phyloP scores from a whole-genome alignment of 306 rosid genomes.

The Oemleria cerasiformis region DNA sequence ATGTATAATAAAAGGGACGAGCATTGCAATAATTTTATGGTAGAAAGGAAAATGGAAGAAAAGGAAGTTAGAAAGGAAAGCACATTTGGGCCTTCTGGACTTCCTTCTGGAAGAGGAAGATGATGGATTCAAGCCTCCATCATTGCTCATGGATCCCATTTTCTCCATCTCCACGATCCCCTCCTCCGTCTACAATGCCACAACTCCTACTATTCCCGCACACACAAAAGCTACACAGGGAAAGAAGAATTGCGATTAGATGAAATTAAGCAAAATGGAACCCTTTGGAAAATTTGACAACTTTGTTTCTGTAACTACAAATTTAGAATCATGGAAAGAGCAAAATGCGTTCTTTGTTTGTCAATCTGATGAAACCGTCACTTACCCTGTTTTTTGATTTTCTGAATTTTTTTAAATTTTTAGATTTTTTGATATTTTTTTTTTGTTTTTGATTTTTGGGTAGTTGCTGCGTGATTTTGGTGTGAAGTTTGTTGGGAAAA shows the following conservation, averaged over 20 bases:
- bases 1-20: background rate
- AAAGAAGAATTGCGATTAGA: background rate
- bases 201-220: background rate
- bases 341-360: background rate
- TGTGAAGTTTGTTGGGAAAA: background rate
- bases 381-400: background rate
- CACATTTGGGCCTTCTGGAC: slow-evolving; percentile 39
- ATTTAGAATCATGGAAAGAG: slow-evolving; percentile 1
- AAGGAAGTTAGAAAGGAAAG: background rate
- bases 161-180: slow-evolving; percentile 7
- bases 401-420: too few species aligned
- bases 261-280: background rate
- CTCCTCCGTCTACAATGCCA: slow-evolving; percentile 2
- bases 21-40: background rate
- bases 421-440: background rate
- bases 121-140: background rate
- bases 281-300: background rate
- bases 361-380: background rate
- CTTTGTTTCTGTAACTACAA: background rate
- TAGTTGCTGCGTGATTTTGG: background rate
- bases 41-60: background rate
- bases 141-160: slow-evolving; percentile 6
- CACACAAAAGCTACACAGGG: background rate
- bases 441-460: background rate
- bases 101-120: slow-evolving; percentile 14